Percentiles rank a stretch among this genome's conserved stretches.
These are phyloP conservation scores for Backusella psychrophila DNA, from an alignment of 192 early-diverging fungal genomes.

Conservation along the genomic window DNA sequence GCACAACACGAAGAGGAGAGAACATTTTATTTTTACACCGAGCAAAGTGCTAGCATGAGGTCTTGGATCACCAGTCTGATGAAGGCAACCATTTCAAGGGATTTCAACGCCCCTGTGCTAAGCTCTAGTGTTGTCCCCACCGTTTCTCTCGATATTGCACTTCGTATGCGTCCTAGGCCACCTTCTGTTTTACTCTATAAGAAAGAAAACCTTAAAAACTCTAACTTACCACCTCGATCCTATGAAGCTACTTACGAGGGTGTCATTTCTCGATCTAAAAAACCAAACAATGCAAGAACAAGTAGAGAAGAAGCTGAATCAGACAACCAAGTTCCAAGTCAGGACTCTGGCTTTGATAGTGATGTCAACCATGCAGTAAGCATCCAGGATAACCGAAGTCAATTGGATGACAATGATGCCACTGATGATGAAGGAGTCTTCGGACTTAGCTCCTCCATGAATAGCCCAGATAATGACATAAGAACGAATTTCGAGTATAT, in stretches of 20 bases:
- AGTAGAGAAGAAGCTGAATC: background rate
- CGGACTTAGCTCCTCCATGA: background rate
- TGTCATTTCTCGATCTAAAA: background rate
- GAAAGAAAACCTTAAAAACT: constrained; percentile 23
- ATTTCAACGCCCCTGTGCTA: constrained; percentile 50
- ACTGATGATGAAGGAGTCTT: background rate
- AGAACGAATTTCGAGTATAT: background rate
- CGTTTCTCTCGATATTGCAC: constrained; percentile 50
- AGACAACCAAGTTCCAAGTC: background rate
- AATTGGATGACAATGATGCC: background rate
- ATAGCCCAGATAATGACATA: background rate
- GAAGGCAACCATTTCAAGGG: constrained; percentile 61
- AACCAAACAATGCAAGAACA: background rate
- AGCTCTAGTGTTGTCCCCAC: constrained; percentile 56
- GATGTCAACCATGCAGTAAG: background rate
- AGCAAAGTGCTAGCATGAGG: constrained; percentile 43
- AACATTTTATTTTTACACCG: constrained; percentile 58
- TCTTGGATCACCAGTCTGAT: constrained; percentile 60
- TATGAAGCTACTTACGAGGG: constrained; percentile 7
- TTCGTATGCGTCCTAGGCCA: constrained; percentile 48
- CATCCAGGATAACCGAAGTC: background rate
- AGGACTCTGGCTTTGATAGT: background rate
- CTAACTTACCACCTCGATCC: background rate
- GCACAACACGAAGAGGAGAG: constrained; percentile 53
- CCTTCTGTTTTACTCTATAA: constrained; percentile 35